A percentile compares a stretch with the other conserved stretches of the same genome.
Evolutionary conservation across 257 asterid genomes (phyloP).

Genomic region (Haberlea rhodopensis): DNA sequence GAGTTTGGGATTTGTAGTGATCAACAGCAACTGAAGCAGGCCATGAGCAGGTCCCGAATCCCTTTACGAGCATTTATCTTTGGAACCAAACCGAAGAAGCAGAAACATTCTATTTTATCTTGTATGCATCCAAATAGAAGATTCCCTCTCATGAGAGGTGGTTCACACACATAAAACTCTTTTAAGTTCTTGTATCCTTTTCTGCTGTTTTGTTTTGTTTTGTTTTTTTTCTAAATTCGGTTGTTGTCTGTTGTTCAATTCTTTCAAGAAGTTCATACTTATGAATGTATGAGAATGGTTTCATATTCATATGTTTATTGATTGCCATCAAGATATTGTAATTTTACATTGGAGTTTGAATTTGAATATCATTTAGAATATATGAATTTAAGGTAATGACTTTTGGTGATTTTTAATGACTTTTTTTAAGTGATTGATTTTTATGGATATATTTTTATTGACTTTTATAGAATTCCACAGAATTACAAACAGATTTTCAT

Average conservation of each 20-base stretch:
- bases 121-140: constrained; percentile 42
- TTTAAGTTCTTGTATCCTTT: too few relatives aligned
- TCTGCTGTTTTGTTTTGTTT: too few relatives aligned
- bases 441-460: too few relatives aligned
- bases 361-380: too few relatives aligned
- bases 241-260: neutral
- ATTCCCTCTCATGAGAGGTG: constrained; percentile 34
- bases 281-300: too few relatives aligned
- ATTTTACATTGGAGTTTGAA: too few relatives aligned
- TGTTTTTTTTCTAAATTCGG: neutral
- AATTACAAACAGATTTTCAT: too few relatives aligned
- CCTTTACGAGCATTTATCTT: constrained; percentile 51
- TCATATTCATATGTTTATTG: neutral
- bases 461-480: too few relatives aligned
- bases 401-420: too few relatives aligned
- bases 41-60: constrained; percentile 27
- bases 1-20: constrained; percentile 41
- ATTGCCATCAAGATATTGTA: too few relatives aligned
- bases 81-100: constrained; percentile 51
- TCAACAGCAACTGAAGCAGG: constrained; percentile 20
- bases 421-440: too few relatives aligned
- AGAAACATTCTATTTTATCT: constrained; percentile 46
- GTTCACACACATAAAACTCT: constrained; percentile 13
- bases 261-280: neutral
- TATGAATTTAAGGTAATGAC: too few relatives aligned